Conservation (phyloP, 2,329 filamentous ascomycete genomes). For the Capronia epimyces region DNA sequence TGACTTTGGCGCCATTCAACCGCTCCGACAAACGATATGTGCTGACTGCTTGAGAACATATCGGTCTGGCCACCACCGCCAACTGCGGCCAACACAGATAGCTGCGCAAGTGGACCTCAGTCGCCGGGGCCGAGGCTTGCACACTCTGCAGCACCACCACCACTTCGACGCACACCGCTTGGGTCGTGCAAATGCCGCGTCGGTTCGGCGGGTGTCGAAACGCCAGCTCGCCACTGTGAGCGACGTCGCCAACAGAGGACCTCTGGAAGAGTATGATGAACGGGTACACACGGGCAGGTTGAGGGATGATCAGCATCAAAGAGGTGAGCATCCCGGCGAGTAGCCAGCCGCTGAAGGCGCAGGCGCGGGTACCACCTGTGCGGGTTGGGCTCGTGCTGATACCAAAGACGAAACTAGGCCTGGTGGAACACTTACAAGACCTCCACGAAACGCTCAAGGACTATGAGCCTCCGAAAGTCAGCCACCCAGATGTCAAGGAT, state of each 20-base stretch:
- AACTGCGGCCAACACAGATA: background rate
- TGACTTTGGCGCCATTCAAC: slow-evolving; percentile 4
- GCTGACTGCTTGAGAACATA: slow-evolving; percentile 15
- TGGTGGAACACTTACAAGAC: slow-evolving; percentile 83
- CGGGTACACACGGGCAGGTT: slow-evolving; percentile 69
- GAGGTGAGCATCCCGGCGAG: slow-evolving; percentile 55
- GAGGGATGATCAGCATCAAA: slow-evolving; percentile 83
- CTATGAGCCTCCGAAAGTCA: slow-evolving; percentile 68
- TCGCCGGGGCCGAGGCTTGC: slow-evolving; percentile 1
- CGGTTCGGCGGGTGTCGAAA: slow-evolving; percentile 1
- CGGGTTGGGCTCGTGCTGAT: background rate
- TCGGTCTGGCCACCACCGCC: background rate
- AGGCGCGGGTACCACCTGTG: no score
- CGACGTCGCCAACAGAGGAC: slow-evolving; percentile 47
- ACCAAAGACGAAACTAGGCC: slow-evolving; percentile 50
- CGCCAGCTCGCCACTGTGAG: slow-evolving; percentile 22
- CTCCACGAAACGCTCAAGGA: slow-evolving; percentile 73
- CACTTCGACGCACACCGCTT: slow-evolving; percentile 4
- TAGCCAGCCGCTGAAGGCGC: background rate
- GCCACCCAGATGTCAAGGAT: slow-evolving; percentile 71
- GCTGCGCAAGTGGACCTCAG: background rate
- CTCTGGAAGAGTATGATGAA: slow-evolving; percentile 80
- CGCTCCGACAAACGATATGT: slow-evolving; percentile 9
- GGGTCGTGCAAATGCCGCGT: background rate
- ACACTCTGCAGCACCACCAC: background rate